These are phyloP conservation scores for Taiozyma sp. DNA, from an alignment of 1,139 yeast genomes.

Conservation along the genomic window DNA sequence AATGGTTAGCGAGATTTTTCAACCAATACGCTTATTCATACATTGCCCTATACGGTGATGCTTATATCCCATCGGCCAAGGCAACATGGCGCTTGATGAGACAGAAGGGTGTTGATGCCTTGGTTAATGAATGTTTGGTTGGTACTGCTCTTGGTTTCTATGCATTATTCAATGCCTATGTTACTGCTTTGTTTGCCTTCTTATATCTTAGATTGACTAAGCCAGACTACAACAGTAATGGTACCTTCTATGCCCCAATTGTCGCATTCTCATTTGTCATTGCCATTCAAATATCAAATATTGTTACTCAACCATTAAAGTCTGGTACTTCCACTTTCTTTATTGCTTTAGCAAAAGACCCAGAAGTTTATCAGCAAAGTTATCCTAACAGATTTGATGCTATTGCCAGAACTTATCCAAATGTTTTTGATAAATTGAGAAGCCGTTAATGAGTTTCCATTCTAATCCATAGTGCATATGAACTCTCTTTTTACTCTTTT, in stretches of 20 bases:
- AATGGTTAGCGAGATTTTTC: constrained; percentile 80
- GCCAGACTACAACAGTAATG: constrained; percentile 63
- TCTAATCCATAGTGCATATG: too few relatives aligned
- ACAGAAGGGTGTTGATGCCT: constrained; percentile 79
- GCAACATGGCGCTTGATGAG: constrained; percentile 78
- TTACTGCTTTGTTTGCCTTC: constrained; percentile 63
- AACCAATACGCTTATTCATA: constrained; percentile 89
- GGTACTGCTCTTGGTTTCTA: constrained; percentile 72
- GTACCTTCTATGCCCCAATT: constrained; percentile 69
- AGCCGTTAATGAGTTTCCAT: constrained; percentile 3
- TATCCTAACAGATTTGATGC: constrained; percentile 74
- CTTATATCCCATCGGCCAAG: constrained; percentile 68
- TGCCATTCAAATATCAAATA: constrained; percentile 69
- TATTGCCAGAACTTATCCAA: constrained; percentile 68
- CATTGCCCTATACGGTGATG: constrained; percentile 81
- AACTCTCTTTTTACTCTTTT: too few relatives aligned
- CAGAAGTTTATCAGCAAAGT: constrained; percentile 73
- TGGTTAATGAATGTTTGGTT: constrained; percentile 79
- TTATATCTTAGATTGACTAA: constrained; percentile 67
- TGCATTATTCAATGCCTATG: constrained; percentile 62
- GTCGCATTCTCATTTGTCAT: constrained; percentile 74
- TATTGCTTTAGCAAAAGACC: constrained; percentile 82
- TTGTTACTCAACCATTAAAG: constrained; percentile 67
- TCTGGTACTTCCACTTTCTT: constrained; percentile 85
- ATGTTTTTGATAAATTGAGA: constrained; percentile 54